A percentile compares a stretch with the other conserved stretches of the same genome.
Conservation (phyloP, 75 land plant genomes). For the Selaginella tamariscina region DNA sequence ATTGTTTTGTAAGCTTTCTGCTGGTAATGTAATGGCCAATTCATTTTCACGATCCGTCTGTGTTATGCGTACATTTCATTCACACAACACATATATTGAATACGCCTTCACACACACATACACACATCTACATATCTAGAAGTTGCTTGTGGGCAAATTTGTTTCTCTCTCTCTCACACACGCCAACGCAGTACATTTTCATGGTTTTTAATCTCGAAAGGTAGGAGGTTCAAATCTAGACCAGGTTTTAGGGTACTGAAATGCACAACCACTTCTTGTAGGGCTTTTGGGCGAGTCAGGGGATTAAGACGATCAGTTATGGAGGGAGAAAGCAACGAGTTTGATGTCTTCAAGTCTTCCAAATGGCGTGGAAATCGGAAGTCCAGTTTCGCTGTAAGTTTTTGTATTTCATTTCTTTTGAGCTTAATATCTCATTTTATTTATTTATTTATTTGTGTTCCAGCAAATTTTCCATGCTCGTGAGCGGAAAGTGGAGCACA, state of each 20-base stretch:
- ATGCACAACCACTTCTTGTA: neutral
- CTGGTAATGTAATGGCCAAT: no score
- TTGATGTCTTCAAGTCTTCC: neutral
- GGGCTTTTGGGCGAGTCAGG: neutral
- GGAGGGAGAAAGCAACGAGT: neutral
- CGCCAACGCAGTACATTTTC: no score
- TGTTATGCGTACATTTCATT: no score
- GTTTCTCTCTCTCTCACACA: no score
- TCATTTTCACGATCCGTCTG: no score
- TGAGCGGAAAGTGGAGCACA: constrained; percentile 7
- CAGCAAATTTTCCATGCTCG: constrained; percentile 13
- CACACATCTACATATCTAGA: no score
- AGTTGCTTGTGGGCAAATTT: no score
- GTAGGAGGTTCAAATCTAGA: no score
- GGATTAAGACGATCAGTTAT: neutral
- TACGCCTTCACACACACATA: no score
- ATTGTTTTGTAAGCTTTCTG: no score
- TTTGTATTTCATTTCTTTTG: neutral
- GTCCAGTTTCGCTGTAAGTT: constrained; percentile 29
- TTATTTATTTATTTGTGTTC: neutral
- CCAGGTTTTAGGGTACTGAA: neutral
- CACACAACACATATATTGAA: no score
- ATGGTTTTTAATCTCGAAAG: no score
- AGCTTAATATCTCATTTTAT: neutral
- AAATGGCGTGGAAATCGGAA: constrained; percentile 18